Conservation (phyloP, 768 basidiomycete genomes). For the Amanita exitialis region DNA sequence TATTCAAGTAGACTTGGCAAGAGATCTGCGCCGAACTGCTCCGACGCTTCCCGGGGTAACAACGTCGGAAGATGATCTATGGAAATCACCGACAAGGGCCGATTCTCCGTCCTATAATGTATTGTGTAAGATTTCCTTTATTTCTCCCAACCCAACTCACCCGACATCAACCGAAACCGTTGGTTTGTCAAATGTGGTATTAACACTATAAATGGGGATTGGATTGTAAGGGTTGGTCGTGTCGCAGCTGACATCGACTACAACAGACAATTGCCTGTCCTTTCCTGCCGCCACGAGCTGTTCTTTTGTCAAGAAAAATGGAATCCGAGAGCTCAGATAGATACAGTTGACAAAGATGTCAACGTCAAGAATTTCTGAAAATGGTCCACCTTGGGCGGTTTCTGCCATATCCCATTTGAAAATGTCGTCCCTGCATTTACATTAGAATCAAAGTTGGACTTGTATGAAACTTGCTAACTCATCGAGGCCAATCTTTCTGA, state of each 20-base stretch:
- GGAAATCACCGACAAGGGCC: constrained; percentile 76
- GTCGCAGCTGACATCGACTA: constrained; percentile 98
- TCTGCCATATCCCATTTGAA: constrained; percentile 97
- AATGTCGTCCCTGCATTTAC: constrained; percentile 66
- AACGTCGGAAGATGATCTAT: constrained; percentile 97
- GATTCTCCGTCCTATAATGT: constrained; percentile 42
- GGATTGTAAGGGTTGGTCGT: constrained; percentile 99
- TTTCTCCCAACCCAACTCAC: constrained; percentile 32
- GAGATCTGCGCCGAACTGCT: constrained; percentile 87
- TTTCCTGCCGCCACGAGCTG: constrained; percentile 66
- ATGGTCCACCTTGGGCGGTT: constrained; percentile 95
- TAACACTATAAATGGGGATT: constrained; percentile 88
- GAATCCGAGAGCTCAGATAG: constrained; percentile 81
- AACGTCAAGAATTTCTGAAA: constrained; percentile 89
- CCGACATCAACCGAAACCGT: constrained; percentile 80
- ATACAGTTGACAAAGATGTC: constrained; percentile 99
- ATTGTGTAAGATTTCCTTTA: constrained; percentile 10
- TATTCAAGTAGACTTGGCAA: constrained; percentile 80
- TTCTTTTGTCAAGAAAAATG: constrained; percentile 68
- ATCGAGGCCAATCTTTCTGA: constrained; percentile 88
- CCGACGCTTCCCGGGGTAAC: constrained; percentile 91
- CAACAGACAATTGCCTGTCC: constrained; percentile 58
- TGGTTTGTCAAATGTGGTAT: constrained; percentile 89
- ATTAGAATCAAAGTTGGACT: neutral
- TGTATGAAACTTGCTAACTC: constrained; percentile 51